Conservation (phyloP, 495 filamentous ascomycete genomes). For the Bathelium albidoporum region DNA sequence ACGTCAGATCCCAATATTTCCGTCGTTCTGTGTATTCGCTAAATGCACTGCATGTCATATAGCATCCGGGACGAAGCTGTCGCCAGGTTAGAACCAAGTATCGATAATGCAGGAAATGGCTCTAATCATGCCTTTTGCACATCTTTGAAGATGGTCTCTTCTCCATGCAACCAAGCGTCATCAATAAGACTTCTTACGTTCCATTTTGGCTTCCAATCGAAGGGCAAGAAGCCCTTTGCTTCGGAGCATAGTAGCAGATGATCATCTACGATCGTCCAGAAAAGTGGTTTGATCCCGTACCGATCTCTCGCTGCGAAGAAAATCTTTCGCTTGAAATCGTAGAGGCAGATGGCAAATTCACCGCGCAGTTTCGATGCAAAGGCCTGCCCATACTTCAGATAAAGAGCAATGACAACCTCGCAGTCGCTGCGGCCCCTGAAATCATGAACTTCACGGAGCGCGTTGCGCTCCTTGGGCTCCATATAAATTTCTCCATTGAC, state of each 20-base stretch:
- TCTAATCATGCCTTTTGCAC: slow-evolving; percentile 29
- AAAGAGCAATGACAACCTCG: slow-evolving; percentile 43
- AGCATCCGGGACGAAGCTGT: slow-evolving; percentile 25
- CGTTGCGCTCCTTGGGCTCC: slow-evolving; percentile 2
- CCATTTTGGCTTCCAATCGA: slow-evolving; percentile 40
- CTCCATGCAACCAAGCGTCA: slow-evolving; percentile 30
- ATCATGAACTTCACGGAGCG: slow-evolving; percentile 2
- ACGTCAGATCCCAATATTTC: slow-evolving; percentile 42
- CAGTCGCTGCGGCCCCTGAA: slow-evolving; percentile 38
- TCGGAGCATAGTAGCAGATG: slow-evolving; percentile 35
- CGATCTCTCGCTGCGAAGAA: slow-evolving; percentile 41
- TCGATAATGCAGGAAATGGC: neutral
- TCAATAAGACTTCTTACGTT: slow-evolving; percentile 35
- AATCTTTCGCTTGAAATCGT: slow-evolving; percentile 30
- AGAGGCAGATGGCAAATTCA: slow-evolving; percentile 43
- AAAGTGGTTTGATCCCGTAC: slow-evolving; percentile 45
- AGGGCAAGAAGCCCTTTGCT: slow-evolving; percentile 37
- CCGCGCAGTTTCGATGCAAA: slow-evolving; percentile 40
- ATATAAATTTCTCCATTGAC: slow-evolving; percentile 1
- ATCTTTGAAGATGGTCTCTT: slow-evolving; percentile 38
- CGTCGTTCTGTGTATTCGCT: slow-evolving; percentile 21
- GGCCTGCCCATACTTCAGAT: slow-evolving; percentile 35
- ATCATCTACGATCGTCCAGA: slow-evolving; percentile 33
- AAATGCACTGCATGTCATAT: slow-evolving; percentile 24
- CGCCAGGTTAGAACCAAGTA: neutral